These are phyloP conservation scores for Mycena latifolia DNA, from an alignment of 768 basidiomycete species.

Conservation along the genomic window DNA sequence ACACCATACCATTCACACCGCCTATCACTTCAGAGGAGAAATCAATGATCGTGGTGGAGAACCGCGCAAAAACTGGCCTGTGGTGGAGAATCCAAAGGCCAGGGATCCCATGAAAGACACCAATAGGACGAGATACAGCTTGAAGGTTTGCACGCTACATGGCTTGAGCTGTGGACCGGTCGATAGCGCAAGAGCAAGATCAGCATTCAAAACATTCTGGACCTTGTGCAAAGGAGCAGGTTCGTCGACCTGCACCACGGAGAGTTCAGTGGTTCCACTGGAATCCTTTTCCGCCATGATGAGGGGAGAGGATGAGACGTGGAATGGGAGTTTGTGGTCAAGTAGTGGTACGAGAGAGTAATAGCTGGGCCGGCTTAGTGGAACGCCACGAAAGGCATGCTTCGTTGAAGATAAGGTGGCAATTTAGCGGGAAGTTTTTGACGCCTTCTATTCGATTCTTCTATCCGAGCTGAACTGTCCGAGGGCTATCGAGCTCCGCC, in stretches of 20 bases:
- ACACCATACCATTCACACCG: constrained; percentile 62
- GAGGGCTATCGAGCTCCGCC: too few species aligned
- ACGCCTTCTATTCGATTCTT: too few species aligned
- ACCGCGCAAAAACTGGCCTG: constrained; percentile 43
- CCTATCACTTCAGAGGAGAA: constrained; percentile 53
- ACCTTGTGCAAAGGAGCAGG: background rate
- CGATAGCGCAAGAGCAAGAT: constrained; percentile 57
- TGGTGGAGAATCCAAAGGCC: constrained; percentile 60
- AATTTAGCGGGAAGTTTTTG: too few species aligned
- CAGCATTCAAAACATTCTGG: constrained; percentile 49
- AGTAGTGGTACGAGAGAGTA: too few species aligned
- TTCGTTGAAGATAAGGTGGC: too few species aligned
- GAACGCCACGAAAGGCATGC: too few species aligned
- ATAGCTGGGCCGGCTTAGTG: too few species aligned
- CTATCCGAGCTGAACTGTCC: too few species aligned
- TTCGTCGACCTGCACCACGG: background rate
- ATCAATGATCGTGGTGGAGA: background rate
- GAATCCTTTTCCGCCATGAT: constrained; percentile 13
- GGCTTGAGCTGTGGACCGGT: constrained; percentile 57
- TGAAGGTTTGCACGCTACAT: constrained; percentile 49
- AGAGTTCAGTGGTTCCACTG: background rate
- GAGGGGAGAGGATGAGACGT: too few species aligned
- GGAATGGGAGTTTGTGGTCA: too few species aligned
- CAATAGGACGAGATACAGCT: constrained; percentile 53
- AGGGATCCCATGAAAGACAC: constrained; percentile 59